phyloP scores from a whole-genome alignment of 768 basidiomycete species.

The Auriscalpium microsporum region DNA sequence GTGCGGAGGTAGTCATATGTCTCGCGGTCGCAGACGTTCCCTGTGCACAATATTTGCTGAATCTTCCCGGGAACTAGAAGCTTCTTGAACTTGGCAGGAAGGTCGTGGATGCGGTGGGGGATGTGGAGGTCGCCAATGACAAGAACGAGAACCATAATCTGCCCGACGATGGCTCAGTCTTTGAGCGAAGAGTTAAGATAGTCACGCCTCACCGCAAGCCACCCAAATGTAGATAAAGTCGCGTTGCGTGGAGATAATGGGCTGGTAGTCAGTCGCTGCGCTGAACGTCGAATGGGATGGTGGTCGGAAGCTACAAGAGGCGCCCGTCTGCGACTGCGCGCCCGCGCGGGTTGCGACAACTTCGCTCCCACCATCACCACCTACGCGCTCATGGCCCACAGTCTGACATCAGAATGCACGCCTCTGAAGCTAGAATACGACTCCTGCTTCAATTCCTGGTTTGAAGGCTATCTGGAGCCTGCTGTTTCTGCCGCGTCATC shows the following conservation, averaged over 20 bases:
- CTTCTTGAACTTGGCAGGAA: slow-evolving; percentile 95
- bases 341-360: too few species aligned
- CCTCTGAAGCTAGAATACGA: slow-evolving; percentile 86
- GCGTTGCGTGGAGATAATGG: background rate
- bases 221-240: background rate
- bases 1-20: slow-evolving; percentile 94
- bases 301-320: too few species aligned
- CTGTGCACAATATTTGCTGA: slow-evolving; percentile 94
- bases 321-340: too few species aligned
- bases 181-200: background rate
- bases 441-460: slow-evolving; percentile 95
- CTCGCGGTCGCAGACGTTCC: slow-evolving; percentile 95
- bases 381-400: slow-evolving; percentile 53
- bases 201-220: background rate
- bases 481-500: slow-evolving; percentile 35
- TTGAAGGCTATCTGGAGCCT: slow-evolving; percentile 92
- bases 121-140: slow-evolving; percentile 97
- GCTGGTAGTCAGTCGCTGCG: background rate
- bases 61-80: slow-evolving; percentile 87
- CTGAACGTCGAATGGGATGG: too few species aligned
- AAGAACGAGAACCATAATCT: slow-evolving; percentile 82
- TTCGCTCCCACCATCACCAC: background rate
- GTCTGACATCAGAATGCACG: slow-evolving; percentile 79
- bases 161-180: background rate
- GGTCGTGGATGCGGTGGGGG: slow-evolving; percentile 81